Evolutionary conservation across 345 rosid species (phyloP).

Genomic region (Eutrema heterophyllum): DNA sequence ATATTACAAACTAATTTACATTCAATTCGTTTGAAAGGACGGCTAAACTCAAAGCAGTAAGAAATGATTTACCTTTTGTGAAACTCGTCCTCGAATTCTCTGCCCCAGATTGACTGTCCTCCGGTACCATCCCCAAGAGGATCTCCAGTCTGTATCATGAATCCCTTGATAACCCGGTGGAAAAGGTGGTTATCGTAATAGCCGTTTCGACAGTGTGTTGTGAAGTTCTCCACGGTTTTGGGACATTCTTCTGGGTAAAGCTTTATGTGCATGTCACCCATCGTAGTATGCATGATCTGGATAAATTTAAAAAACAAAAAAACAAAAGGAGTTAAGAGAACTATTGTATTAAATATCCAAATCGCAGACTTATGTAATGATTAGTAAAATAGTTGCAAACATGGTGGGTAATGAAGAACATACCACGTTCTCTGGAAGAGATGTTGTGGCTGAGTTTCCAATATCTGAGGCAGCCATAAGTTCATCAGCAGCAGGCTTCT

Average conservation of each 20-base stretch:
- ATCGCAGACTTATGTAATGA: neutral
- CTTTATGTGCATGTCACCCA: conserved; percentile 90
- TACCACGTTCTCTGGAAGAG: conserved; percentile 94
- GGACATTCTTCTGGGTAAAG: conserved; percentile 99
- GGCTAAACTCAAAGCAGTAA: neutral
- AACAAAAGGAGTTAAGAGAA: neutral
- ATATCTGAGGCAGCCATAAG: conserved; percentile 91
- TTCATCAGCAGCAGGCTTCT: conserved; percentile 97
- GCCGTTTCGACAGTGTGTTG: conserved; percentile 91
- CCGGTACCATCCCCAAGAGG: conserved; percentile 99
- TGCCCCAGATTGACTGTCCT: conserved; percentile 99
- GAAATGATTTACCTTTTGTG: conserved; percentile 72
- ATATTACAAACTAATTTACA: neutral
- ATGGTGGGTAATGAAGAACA: conserved; percentile 20
- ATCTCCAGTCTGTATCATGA: conserved; percentile 98
- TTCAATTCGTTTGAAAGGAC: neutral
- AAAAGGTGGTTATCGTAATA: conserved; percentile 95
- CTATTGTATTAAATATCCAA: neutral
- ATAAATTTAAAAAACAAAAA: conserved; percentile 8
- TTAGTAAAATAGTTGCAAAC: neutral
- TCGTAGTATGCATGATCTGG: conserved; percentile 83
- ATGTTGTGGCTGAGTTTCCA: conserved; percentile 85
- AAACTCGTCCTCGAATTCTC: conserved; percentile 98
- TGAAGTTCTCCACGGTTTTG: conserved; percentile 96
- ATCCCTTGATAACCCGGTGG: conserved; percentile 94